Evolutionary conservation across 352 stramenopile genomes (phyloP).

Genomic region (Globisporangium irregulare): DNA sequence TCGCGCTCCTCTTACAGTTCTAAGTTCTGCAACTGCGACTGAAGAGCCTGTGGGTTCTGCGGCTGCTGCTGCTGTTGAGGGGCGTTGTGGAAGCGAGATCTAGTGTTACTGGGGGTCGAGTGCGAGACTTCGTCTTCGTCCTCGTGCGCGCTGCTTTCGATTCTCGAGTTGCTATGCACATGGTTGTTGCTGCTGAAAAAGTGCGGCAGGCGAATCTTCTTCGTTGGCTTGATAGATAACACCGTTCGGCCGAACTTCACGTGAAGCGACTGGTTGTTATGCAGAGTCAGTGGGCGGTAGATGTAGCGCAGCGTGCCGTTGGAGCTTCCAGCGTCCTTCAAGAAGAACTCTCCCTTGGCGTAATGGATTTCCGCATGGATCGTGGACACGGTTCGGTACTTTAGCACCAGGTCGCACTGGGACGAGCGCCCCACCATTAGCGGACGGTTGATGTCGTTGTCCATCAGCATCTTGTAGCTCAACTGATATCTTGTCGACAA

Average conservation of each 20-base stretch:
- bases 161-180: conserved; percentile 46
- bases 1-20: conserved; percentile 57
- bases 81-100: conserved; percentile 52
- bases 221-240: conserved; percentile 85
- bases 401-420: conserved; percentile 93
- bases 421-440: conserved; percentile 93
- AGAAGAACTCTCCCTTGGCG: conserved; percentile 92
- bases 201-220: conserved; percentile 85
- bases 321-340: conserved; percentile 92
- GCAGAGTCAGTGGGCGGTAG: conserved; percentile 89
- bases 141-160: conserved; percentile 58
- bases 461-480: conserved; percentile 92
- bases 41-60: conserved; percentile 36
- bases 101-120: conserved; percentile 70
- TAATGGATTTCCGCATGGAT: conserved; percentile 94
- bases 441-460: conserved; percentile 87
- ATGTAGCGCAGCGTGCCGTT: conserved; percentile 95
- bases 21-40: conserved; percentile 72
- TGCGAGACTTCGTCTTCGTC: conserved; percentile 59
- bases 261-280: conserved; percentile 86
- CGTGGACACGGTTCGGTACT: conserved; percentile 94
- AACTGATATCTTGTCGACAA: conserved; percentile 84
- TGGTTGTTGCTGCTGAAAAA: conserved; percentile 69
- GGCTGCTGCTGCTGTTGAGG: conserved; percentile 35
- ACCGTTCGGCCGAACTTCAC: conserved; percentile 87